These are phyloP conservation scores for Blastobotrys arbuscula DNA, from an alignment of 1,139 yeast species.

Conservation along the genomic window DNA sequence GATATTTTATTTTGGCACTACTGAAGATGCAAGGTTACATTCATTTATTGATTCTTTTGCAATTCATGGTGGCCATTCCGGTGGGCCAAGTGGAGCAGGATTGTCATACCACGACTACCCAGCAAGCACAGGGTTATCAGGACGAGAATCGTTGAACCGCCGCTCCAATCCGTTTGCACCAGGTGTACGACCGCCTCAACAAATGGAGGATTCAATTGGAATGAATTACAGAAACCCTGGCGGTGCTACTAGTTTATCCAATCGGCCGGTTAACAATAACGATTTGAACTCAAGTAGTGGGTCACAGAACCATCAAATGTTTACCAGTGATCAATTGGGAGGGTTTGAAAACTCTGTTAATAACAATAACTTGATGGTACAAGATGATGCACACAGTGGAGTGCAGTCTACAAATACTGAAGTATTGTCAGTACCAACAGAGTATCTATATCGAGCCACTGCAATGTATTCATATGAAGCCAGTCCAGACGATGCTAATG, in stretches of 20 bases:
- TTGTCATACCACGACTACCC: constrained; percentile 3
- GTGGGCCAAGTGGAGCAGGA: background rate
- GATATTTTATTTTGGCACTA: constrained; percentile 71
- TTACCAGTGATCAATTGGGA: constrained; percentile 48
- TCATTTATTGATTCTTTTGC: constrained; percentile 76
- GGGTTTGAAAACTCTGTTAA: constrained; percentile 44
- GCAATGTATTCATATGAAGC: constrained; percentile 87
- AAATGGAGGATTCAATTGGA: constrained; percentile 13
- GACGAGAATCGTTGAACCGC: constrained; percentile 19
- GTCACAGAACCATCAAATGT: constrained; percentile 44
- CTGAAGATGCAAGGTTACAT: constrained; percentile 55
- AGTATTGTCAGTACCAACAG: constrained; percentile 33
- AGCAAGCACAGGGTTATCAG: constrained; percentile 9
- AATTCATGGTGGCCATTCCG: constrained; percentile 7
- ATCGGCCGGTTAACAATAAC: background rate
- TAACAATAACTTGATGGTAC: constrained; percentile 10
- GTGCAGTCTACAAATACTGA: constrained; percentile 15
- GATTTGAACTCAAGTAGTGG: too few species aligned
- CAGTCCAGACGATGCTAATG: constrained; percentile 92
- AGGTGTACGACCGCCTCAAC: constrained; percentile 5
- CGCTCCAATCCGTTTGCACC: constrained; percentile 19
- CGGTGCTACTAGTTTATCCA: background rate
- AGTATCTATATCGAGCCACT: constrained; percentile 78
- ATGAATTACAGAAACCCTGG: constrained; percentile 11
- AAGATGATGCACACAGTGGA: background rate